Percentiles rank a stretch among this genome's conserved stretches.
Conservation (phyloP, 1,284 basidiomycete species). For the Ganoderma resinaceum region DNA sequence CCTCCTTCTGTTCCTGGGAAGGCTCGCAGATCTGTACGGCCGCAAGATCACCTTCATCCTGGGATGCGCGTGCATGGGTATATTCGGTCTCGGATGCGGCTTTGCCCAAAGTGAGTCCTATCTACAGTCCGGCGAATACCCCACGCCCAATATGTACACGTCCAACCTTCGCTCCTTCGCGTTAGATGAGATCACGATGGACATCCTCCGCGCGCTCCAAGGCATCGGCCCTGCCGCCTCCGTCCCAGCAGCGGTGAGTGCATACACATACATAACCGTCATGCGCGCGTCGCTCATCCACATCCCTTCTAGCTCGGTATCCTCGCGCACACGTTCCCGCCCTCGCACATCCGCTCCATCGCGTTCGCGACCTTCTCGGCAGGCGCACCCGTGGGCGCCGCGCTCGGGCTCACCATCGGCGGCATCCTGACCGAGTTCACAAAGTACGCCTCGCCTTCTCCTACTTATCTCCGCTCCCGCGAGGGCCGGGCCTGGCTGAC, state of each 20-base stretch:
- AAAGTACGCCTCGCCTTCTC: slow-evolving; percentile 38
- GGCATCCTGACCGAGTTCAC: slow-evolving; percentile 77
- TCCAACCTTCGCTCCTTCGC: background rate
- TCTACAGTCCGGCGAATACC: background rate
- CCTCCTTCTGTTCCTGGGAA: slow-evolving; percentile 62
- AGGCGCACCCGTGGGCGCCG: slow-evolving; percentile 82
- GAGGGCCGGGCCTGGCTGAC: background rate
- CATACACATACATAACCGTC: background rate
- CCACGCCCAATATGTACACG: background rate
- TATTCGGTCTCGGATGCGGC: slow-evolving; percentile 49
- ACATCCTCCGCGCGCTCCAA: slow-evolving; percentile 73
- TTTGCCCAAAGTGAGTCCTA: slow-evolving; percentile 51
- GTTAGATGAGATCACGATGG: slow-evolving; percentile 60
- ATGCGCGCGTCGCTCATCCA: background rate
- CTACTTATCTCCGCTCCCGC: background rate
- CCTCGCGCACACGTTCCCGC: slow-evolving; percentile 77
- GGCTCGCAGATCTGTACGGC: slow-evolving; percentile 67
- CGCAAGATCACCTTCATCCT: slow-evolving; percentile 57
- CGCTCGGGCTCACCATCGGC: slow-evolving; percentile 72
- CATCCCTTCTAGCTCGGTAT: slow-evolving; percentile 68
- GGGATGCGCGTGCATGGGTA: slow-evolving; percentile 48
- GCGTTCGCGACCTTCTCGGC: slow-evolving; percentile 83
- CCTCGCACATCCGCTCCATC: slow-evolving; percentile 66
- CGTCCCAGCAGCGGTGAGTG: slow-evolving; percentile 70
- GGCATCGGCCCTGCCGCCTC: slow-evolving; percentile 75